Evolutionary conservation across 164 flowering plant genomes (phyloP).

Genomic region (Umbilicus rupestris): DNA sequence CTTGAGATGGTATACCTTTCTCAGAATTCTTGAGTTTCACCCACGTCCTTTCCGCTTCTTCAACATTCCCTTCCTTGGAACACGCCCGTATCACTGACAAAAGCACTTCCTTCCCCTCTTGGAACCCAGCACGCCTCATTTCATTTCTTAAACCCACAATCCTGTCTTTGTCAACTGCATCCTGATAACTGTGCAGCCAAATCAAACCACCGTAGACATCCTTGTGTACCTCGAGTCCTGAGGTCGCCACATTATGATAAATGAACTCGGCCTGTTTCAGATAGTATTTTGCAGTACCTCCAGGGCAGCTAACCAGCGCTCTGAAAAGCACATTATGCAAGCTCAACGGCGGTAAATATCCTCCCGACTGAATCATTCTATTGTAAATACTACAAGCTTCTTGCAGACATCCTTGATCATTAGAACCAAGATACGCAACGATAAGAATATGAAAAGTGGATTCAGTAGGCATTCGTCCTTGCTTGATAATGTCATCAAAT

Average conservation of each 20-base stretch:
- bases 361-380: conserved; percentile 88
- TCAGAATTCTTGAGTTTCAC: conserved; percentile 38
- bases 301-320: conserved; percentile 68
- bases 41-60: conserved; percentile 73
- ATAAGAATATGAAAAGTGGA: conserved; percentile 79
- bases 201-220: conserved; percentile 75
- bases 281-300: conserved; percentile 42
- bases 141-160: conserved; percentile 41
- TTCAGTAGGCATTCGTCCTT: conserved; percentile 77
- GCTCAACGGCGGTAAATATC: conserved; percentile 69
- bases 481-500: conserved; percentile 75
- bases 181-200: conserved; percentile 93
- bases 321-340: conserved; percentile 78
- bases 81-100: conserved; percentile 73
- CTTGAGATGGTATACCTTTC: conserved; percentile 40
- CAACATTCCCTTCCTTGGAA: conserved; percentile 65
- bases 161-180: conserved; percentile 57
- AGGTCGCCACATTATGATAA: conserved; percentile 61
- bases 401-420: conserved; percentile 53
- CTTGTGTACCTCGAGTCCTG: conserved; percentile 62
- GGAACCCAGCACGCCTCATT: conserved; percentile 51
- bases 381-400: conserved; percentile 86
- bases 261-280: conserved; percentile 89
- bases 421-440: conserved; percentile 71
- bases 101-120: conserved; percentile 63